Evolutionary conservation across 805 yeast genomes (phyloP).

Genomic region (Debaryomyces maramus): DNA sequence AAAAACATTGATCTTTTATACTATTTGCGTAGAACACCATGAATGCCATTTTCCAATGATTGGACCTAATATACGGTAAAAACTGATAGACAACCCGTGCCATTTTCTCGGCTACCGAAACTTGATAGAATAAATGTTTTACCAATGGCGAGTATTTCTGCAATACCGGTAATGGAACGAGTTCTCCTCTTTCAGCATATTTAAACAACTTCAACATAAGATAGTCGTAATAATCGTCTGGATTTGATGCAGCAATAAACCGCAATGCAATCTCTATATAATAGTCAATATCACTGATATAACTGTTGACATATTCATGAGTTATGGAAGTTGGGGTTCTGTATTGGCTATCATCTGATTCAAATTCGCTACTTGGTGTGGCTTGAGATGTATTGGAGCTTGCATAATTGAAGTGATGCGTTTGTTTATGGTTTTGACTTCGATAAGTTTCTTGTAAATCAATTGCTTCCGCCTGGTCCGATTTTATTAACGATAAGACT

Average conservation of each 20-base stretch:
- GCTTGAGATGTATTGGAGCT: not conserved
- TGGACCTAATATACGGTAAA: slow-evolving; percentile 29
- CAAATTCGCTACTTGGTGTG: not conserved
- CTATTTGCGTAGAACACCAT: slow-evolving; percentile 31
- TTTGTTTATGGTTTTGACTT: not conserved
- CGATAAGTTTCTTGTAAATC: not conserved
- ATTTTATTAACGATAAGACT: slow-evolving; percentile 27
- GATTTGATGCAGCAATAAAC: slow-evolving; percentile 38
- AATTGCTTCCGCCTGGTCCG: not conserved
- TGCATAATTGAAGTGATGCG: slow-evolving; percentile 3
- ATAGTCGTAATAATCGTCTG: slow-evolving; percentile 30
- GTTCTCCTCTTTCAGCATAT: slow-evolving; percentile 23
- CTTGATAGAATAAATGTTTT: slow-evolving; percentile 30
- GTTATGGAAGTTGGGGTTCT: not conserved
- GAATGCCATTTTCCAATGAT: slow-evolving; percentile 37
- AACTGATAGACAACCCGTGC: slow-evolving; percentile 22
- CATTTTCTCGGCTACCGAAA: slow-evolving; percentile 21
- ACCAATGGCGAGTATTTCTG: slow-evolving; percentile 36
- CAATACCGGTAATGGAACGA: slow-evolving; percentile 26
- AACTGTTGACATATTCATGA: slow-evolving; percentile 1
- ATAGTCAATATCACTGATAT: slow-evolving; percentile 32
- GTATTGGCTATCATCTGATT: not conserved
- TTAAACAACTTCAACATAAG: slow-evolving; percentile 24
- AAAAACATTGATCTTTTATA: slow-evolving; percentile 36
- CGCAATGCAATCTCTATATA: slow-evolving; percentile 30